Evolutionary conservation across 805 yeast genomes (phyloP).

Genomic region (Starmera dryadoides): DNA sequence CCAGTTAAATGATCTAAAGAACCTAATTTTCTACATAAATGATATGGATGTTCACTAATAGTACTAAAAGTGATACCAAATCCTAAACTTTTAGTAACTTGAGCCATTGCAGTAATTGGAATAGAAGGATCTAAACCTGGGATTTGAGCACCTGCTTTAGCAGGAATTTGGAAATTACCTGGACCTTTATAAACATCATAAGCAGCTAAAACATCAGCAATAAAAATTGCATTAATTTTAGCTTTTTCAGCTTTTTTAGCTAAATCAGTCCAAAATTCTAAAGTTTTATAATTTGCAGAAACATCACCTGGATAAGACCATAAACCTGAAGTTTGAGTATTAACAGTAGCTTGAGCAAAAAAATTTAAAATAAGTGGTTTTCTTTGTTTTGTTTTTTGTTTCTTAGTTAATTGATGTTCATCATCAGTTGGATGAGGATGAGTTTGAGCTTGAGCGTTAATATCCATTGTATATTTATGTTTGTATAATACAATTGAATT

Average conservation of each 20-base stretch:
- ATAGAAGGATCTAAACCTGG: slow-evolving; percentile 30
- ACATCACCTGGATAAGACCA: slow-evolving; percentile 32
- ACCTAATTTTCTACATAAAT: slow-evolving; percentile 30
- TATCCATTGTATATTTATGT: too few species aligned
- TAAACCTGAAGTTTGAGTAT: slow-evolving; percentile 19
- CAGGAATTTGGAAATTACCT: background rate
- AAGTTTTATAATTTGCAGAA: slow-evolving; percentile 7
- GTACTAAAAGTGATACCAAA: slow-evolving; percentile 35
- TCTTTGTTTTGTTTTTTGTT: background rate
- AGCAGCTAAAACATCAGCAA: slow-evolving; percentile 30
- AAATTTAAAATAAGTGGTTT: slow-evolving; percentile 27
- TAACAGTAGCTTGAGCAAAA: slow-evolving; percentile 24
- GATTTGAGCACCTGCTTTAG: slow-evolving; percentile 18
- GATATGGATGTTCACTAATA: slow-evolving; percentile 33
- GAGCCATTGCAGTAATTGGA: slow-evolving; percentile 31
- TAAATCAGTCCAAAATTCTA: slow-evolving; percentile 27
- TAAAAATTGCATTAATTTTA: slow-evolving; percentile 26
- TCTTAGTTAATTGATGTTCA: too few species aligned
- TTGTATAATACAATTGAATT: too few species aligned
- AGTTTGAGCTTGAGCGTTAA: too few species aligned
- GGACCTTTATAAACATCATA: slow-evolving; percentile 26
- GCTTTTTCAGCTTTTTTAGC: slow-evolving; percentile 27
- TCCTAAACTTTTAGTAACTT: slow-evolving; percentile 28
- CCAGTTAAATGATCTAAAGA: slow-evolving; percentile 33
- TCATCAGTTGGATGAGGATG: too few species aligned